Conservation (phyloP, 768 basidiomycete genomes). For the Tylopilus rubrobrunneus region DNA sequence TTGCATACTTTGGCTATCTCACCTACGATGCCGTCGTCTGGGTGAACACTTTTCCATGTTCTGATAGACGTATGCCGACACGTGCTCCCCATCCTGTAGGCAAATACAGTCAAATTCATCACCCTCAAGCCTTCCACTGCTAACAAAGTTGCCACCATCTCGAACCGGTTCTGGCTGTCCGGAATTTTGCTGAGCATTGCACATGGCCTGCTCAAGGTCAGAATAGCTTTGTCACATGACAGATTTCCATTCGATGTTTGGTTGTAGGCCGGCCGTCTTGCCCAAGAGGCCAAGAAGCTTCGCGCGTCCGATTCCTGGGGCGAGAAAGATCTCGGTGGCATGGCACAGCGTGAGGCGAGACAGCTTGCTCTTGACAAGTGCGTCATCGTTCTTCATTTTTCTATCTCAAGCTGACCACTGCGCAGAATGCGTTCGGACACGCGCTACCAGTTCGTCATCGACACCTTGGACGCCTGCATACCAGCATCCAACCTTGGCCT, state of each 20-base stretch:
- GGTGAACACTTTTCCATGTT: constrained; percentile 45
- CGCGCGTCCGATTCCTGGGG: constrained; percentile 41
- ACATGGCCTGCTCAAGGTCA: constrained; percentile 66
- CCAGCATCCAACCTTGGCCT: constrained; percentile 81
- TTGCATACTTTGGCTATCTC: constrained; percentile 87
- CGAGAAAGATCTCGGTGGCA: constrained; percentile 66
- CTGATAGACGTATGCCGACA: background rate
- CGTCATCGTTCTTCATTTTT: constrained; percentile 19
- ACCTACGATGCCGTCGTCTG: constrained; percentile 80
- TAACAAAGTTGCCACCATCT: constrained; percentile 54
- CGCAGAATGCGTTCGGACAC: constrained; percentile 59
- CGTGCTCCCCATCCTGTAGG: constrained; percentile 35
- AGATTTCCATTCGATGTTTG: background rate
- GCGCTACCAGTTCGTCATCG: constrained; percentile 78
- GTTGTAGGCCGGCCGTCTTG: constrained; percentile 54
- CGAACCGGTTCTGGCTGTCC: constrained; percentile 84
- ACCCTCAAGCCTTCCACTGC: constrained; percentile 57
- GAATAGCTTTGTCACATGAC: background rate
- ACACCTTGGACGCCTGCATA: constrained; percentile 84
- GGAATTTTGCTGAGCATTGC: constrained; percentile 80
- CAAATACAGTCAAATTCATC: constrained; percentile 63
- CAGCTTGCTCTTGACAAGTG: constrained; percentile 55
- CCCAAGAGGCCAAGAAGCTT: constrained; percentile 55
- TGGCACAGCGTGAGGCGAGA: constrained; percentile 62
- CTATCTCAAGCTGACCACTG: constrained; percentile 5